Percentiles rank a stretch among this genome's conserved stretches.
phyloP scores from a whole-genome alignment of 1,139 yeast species.

The Yamadazyma atmosphaerica region DNA sequence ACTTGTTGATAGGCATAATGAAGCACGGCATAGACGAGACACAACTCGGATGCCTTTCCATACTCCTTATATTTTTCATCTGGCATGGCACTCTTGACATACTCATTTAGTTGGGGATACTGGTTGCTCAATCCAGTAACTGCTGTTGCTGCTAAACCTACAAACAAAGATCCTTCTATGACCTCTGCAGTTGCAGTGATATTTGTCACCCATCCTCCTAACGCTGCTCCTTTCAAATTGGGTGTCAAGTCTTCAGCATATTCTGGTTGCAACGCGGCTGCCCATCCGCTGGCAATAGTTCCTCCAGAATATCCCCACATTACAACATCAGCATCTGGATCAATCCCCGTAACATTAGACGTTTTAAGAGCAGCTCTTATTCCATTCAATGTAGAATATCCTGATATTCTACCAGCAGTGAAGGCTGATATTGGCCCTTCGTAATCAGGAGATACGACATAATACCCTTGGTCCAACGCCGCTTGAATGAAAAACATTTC shows the following conservation, averaged over 20 bases:
- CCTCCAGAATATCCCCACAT: slow-evolving; percentile 47
- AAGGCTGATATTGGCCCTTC: slow-evolving; percentile 34
- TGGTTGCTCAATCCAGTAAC: slow-evolving; percentile 28
- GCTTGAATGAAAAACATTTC: slow-evolving; percentile 29
- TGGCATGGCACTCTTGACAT: neutral
- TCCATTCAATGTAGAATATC: slow-evolving; percentile 31
- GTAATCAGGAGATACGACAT: slow-evolving; percentile 36
- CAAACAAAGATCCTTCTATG: slow-evolving; percentile 24
- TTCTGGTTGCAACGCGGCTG: slow-evolving; percentile 31
- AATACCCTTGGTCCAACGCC: slow-evolving; percentile 28
- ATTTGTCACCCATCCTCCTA: slow-evolving; percentile 36
- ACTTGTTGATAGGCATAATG: slow-evolving; percentile 13
- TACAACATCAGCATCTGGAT: slow-evolving; percentile 25
- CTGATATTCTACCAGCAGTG: slow-evolving; percentile 32
- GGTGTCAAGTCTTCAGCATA: slow-evolving; percentile 34
- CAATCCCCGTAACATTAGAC: slow-evolving; percentile 27
- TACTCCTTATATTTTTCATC: slow-evolving; percentile 8
- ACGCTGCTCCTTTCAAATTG: slow-evolving; percentile 28
- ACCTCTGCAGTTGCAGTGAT: slow-evolving; percentile 24
- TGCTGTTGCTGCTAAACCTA: slow-evolving; percentile 29
- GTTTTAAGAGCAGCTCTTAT: slow-evolving; percentile 29
- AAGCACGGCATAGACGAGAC: slow-evolving; percentile 12
- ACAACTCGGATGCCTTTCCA: slow-evolving; percentile 14
- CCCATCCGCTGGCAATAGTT: slow-evolving; percentile 38
- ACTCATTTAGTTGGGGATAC: slow-evolving; percentile 20